Evolutionary conservation across 163 green algal genomes (phyloP).

Genomic region (Trebouxia gelatinosa): DNA sequence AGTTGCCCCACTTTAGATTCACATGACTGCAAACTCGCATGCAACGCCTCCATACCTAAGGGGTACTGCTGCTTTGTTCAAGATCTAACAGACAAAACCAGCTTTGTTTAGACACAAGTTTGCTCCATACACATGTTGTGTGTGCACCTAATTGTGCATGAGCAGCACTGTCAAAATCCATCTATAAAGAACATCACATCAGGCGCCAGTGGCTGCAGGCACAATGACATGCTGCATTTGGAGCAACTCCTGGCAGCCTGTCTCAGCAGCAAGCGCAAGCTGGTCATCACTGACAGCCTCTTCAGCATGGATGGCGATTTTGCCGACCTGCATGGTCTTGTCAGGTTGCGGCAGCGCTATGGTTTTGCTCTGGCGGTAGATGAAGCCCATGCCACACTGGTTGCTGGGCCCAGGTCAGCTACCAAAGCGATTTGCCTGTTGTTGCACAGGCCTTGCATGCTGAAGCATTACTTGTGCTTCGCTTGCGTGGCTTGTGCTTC

Average conservation of each 20-base stretch:
- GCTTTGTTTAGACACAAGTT: neutral
- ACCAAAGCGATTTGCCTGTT: no score
- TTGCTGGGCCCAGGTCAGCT: slow-evolving; percentile 65
- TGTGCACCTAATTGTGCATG: no score
- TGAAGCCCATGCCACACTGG: slow-evolving; percentile 95
- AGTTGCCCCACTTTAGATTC: no score
- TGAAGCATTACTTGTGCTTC: neutral
- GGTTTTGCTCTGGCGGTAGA: slow-evolving; percentile 91
- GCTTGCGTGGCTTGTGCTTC: neutral
- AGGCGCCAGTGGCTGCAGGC: no score
- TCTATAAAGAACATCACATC: no score
- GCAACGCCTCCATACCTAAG: neutral
- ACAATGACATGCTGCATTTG: slow-evolving; percentile 90
- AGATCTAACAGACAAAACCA: neutral
- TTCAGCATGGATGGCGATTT: slow-evolving; percentile 99
- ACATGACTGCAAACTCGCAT: no score
- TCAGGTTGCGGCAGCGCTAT: slow-evolving; percentile 59
- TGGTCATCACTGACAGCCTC: slow-evolving; percentile 90
- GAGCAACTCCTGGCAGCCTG: slow-evolving; percentile 58
- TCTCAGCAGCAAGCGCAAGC: slow-evolving; percentile 38
- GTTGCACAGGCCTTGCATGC: no score
- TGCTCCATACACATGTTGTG: no score
- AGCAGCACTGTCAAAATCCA: no score
- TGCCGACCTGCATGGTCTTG: slow-evolving; percentile 82
- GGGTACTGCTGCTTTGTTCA: neutral